These are phyloP conservation scores for Malus sylvestris DNA, from an alignment of 306 rosid genomes.

Conservation along the genomic window DNA sequence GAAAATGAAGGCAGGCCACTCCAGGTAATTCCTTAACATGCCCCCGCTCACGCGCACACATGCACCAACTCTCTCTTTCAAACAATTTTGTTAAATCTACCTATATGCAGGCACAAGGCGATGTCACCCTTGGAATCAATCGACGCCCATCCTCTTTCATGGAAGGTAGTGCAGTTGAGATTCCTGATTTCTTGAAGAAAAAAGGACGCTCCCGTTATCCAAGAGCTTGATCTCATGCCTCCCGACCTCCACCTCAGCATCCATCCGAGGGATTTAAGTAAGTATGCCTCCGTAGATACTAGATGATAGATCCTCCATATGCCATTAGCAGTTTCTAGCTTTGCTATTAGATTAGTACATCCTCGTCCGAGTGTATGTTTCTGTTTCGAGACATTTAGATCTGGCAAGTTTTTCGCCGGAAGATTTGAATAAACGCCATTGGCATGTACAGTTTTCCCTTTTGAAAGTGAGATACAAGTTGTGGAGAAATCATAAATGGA, in stretches of 20 bases:
- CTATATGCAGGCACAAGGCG: slow-evolving; percentile 70
- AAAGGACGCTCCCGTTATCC: slow-evolving; percentile 96
- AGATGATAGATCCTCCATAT: slow-evolving; percentile 31
- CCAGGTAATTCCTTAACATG: slow-evolving; percentile 46
- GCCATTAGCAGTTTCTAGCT: slow-evolving; percentile 36
- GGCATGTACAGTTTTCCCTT: slow-evolving; percentile 28
- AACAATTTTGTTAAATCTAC: slow-evolving; percentile 12
- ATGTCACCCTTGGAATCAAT: slow-evolving; percentile 37
- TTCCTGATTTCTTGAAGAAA: slow-evolving; percentile 92
- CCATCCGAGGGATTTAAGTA: slow-evolving; percentile 31
- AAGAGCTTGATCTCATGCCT: slow-evolving; percentile 43
- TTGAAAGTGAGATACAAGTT: neutral
- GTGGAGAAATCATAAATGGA: slow-evolving; percentile 5
- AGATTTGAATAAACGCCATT: slow-evolving; percentile 7
- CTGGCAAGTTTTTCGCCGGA: neutral
- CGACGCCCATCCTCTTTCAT: slow-evolving; percentile 50
- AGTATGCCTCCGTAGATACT: slow-evolving; percentile 27
- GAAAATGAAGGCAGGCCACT: slow-evolving; percentile 71
- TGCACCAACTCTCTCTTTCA: neutral
- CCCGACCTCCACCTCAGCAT: slow-evolving; percentile 19
- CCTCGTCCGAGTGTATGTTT: slow-evolving; percentile 23
- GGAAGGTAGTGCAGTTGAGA: slow-evolving; percentile 72
- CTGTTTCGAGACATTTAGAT: neutral
- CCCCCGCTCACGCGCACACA: neutral
- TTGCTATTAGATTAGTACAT: slow-evolving; percentile 20